Base-by-base conservation (phyloP, 805 yeast genomes). In the Starmera amethionina region DNA sequence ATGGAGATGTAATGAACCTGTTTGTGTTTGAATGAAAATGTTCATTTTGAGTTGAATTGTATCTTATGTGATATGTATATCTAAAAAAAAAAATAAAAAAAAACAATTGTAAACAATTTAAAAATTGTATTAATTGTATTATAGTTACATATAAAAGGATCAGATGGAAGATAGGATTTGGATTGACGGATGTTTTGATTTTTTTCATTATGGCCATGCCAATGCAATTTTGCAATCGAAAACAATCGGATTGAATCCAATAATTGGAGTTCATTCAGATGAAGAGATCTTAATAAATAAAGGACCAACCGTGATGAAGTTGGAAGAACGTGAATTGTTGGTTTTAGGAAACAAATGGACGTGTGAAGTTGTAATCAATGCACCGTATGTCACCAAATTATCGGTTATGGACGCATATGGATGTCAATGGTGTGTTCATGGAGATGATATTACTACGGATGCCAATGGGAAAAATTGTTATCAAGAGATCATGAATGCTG, bases 181-280 rank as follows among this genome's bases (percentile, higher is more conserved):
- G 98, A 77, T 93, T 27, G 98, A 93, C 59, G 98, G 98, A 0
- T 93, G 98, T 58, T 93, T 93, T 63, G 98, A 93, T 60, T 93
- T 93, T 64, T 86, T 95, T 34, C 98, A 93, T 59, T 97, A 93
- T 55, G 97, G 73, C 19, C 98, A 93, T 54, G 95, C 97, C 3
- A 97, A 97, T 28, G 98, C 97, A 16, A 79, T 93, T 75, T 63
- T 85, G 42, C 98, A 93, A 59, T 96, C 98, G 1, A 72, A 95
- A 32, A 85, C 80, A 51, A 70, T 83, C 14, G 96, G 96, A 9
- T 65, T 68, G 25, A 86, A 77, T 46, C 70, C 88, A 34, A 75
- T 65, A 42, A 95, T 86, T 11, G 98, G 98, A 1, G 85, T 93
- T 16, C 98, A 93, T 60, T 78, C 85, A 4, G 98, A 93, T 60